These are phyloP conservation scores for Entonaema liquescens DNA, from an alignment of 495 filamentous ascomycete species.

Conservation along the genomic window DNA sequence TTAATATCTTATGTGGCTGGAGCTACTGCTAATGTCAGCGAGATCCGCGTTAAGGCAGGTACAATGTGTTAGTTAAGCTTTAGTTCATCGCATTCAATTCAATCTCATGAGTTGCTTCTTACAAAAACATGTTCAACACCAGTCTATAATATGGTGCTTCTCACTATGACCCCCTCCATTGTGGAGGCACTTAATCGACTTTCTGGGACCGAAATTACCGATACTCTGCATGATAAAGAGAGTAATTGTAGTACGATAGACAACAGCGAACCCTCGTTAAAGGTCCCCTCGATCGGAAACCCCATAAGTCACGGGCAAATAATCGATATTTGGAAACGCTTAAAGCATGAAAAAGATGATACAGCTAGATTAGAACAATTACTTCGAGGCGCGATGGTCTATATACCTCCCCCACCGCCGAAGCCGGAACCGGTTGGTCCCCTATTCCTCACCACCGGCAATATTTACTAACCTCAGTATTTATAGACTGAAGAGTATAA, in stretches of 20 bases:
- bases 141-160: slow-evolving; percentile 71
- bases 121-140: slow-evolving; percentile 18
- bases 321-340: slow-evolving; percentile 69
- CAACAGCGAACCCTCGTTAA: slow-evolving; percentile 52
- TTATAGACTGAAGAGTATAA: slow-evolving; percentile 84
- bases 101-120: background rate
- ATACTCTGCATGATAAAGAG: slow-evolving; percentile 3
- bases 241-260: slow-evolving; percentile 12
- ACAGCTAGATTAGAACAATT: slow-evolving; percentile 66
- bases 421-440: slow-evolving; percentile 78
- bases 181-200: slow-evolving; percentile 67
- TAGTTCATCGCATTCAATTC: background rate
- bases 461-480: slow-evolving; percentile 33
- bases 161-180: slow-evolving; percentile 76
- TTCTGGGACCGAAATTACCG: slow-evolving; percentile 7
- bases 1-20: background rate
- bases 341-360: slow-evolving; percentile 49
- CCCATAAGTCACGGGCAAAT: slow-evolving; percentile 85
- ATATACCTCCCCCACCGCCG: slow-evolving; percentile 76
- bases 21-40: background rate
- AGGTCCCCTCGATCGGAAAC: slow-evolving; percentile 62
- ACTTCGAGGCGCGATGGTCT: slow-evolving; percentile 75
- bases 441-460: slow-evolving; percentile 5
- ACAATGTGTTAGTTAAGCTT: background rate
- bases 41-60: background rate